Evolutionary conservation across 2,329 filamentous ascomycete genomes (phyloP).

Genomic region (Capronia epimyces): DNA sequence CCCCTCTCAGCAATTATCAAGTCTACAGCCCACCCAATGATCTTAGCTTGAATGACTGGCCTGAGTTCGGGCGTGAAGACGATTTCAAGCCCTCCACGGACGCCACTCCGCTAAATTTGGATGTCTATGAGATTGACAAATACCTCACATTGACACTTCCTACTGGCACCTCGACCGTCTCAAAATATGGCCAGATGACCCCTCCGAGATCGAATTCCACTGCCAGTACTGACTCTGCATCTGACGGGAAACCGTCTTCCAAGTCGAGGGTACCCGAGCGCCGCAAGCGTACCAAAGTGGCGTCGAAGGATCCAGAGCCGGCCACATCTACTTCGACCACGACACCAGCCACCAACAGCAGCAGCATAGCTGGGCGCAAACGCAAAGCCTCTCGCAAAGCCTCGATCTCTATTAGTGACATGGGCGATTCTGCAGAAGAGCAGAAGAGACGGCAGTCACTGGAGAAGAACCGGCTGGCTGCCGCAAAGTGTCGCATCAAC

Average conservation of each 20-base stretch:
- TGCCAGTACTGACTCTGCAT: conserved; percentile 10
- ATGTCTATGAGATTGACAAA: conserved; percentile 23
- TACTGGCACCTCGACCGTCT: conserved; percentile 19
- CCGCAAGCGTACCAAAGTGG: conserved; percentile 22
- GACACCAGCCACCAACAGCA: not conserved
- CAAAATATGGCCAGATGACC: conserved; percentile 28
- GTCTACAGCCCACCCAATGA: conserved; percentile 26
- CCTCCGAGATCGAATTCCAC: conserved; percentile 27
- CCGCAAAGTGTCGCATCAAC: conserved; percentile 30
- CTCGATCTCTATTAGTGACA: conserved; percentile 11
- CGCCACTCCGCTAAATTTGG: conserved; percentile 5
- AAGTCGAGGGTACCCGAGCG: conserved; percentile 13
- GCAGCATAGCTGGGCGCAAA: conserved; percentile 20
- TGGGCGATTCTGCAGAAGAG: conserved; percentile 16
- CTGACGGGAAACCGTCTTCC: conserved; percentile 20
- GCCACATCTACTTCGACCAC: not conserved
- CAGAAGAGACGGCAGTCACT: conserved; percentile 29
- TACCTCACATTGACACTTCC: conserved; percentile 21
- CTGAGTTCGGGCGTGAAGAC: conserved; percentile 23
- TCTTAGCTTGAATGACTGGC: conserved; percentile 18
- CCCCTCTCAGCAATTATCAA: conserved; percentile 18
- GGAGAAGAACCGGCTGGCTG: conserved; percentile 29
- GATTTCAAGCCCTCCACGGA: conserved; percentile 19
- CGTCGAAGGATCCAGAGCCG: conserved; percentile 10
- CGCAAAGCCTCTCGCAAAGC: conserved; percentile 24